phyloP scores from a whole-genome alignment of 2,329 filamentous ascomycete genomes.

The Endoconidiophora polonica region DNA sequence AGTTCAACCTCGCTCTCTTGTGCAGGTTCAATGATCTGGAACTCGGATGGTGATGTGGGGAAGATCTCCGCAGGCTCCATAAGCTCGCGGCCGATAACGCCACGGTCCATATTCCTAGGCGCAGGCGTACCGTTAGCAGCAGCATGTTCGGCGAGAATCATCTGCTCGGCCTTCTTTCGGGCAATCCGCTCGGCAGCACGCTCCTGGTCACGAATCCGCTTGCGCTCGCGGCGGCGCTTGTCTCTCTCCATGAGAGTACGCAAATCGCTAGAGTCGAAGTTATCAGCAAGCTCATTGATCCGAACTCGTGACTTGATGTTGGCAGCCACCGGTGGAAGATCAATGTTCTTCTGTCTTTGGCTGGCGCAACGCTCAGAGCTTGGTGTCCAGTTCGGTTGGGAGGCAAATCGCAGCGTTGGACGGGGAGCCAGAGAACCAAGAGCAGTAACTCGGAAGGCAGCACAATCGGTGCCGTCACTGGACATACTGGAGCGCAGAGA shows the following conservation, averaged over 20 bases:
- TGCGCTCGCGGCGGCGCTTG: constrained; percentile 60
- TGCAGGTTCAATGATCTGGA: neutral
- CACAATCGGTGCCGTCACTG: constrained; percentile 49
- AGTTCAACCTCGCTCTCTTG: neutral
- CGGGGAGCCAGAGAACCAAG: constrained; percentile 71
- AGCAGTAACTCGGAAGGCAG: constrained; percentile 64
- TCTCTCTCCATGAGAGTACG: constrained; percentile 85
- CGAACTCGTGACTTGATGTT: constrained; percentile 46
- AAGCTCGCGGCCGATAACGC: constrained; percentile 14
- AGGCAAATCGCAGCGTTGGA: constrained; percentile 62
- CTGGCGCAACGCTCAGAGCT: constrained; percentile 29
- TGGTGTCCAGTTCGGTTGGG: constrained; percentile 41
- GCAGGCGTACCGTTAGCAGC: neutral
- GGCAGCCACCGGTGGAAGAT: constrained; percentile 39
- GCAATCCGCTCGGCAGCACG: constrained; percentile 34
- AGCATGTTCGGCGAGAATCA: constrained; percentile 1
- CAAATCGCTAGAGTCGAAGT: constrained; percentile 67
- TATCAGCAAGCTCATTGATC: constrained; percentile 61
- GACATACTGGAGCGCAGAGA: constrained; percentile 66
- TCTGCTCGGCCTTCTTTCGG: constrained; percentile 10
- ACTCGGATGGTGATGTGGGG: neutral
- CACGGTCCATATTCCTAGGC: constrained; percentile 10
- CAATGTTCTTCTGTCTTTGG: constrained; percentile 30
- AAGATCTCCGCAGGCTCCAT: constrained; percentile 11
- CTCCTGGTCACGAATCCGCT: constrained; percentile 50